phyloP scores from a whole-genome alignment of 345 rosid genomes.

The Limnanthes douglasii region DNA sequence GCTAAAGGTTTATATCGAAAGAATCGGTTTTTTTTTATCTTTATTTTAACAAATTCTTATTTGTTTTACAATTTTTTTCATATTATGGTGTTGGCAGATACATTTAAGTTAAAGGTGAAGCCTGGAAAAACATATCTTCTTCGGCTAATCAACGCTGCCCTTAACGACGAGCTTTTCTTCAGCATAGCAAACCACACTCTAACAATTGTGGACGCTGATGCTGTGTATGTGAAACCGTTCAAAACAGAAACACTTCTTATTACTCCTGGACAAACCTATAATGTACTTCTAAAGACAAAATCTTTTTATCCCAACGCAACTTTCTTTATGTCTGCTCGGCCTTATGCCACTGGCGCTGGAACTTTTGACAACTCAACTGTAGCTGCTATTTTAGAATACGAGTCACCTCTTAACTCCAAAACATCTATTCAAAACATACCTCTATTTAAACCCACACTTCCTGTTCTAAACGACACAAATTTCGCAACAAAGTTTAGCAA shows the following conservation, averaged over 20 bases:
- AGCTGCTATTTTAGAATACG: slow-evolving; percentile 24
- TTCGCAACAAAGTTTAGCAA: slow-evolving; percentile 16
- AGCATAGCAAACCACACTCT: slow-evolving; percentile 36
- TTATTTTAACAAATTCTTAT: too few species aligned
- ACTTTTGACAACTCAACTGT: slow-evolving; percentile 29
- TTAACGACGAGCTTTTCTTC: slow-evolving; percentile 43
- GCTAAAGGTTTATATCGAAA: slow-evolving; percentile 38
- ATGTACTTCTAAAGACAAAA: slow-evolving; percentile 29
- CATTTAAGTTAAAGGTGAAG: slow-evolving; percentile 31
- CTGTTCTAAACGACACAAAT: slow-evolving; percentile 17
- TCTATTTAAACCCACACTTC: slow-evolving; percentile 20
- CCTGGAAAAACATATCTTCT: slow-evolving; percentile 31
- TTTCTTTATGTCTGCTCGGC: slow-evolving; percentile 30
- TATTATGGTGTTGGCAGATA: slow-evolving; percentile 13
- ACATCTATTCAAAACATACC: slow-evolving; percentile 14
- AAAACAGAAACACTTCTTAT: slow-evolving; percentile 23
- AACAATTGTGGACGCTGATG: slow-evolving; percentile 27
- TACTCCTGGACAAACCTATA: slow-evolving; percentile 33
- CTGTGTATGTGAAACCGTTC: slow-evolving; percentile 25
- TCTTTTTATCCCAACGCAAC: slow-evolving; percentile 20
- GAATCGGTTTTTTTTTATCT: too few species aligned
- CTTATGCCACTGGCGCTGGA: slow-evolving; percentile 30
- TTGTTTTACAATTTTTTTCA: too few species aligned
- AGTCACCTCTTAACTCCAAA: slow-evolving; percentile 7
- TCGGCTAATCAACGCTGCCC: slow-evolving; percentile 33